Percentiles rank a stretch among this genome's conserved stretches.
Evolutionary conservation across 805 yeast genomes (phyloP).

Genomic region (Starmerella sp.): DNA sequence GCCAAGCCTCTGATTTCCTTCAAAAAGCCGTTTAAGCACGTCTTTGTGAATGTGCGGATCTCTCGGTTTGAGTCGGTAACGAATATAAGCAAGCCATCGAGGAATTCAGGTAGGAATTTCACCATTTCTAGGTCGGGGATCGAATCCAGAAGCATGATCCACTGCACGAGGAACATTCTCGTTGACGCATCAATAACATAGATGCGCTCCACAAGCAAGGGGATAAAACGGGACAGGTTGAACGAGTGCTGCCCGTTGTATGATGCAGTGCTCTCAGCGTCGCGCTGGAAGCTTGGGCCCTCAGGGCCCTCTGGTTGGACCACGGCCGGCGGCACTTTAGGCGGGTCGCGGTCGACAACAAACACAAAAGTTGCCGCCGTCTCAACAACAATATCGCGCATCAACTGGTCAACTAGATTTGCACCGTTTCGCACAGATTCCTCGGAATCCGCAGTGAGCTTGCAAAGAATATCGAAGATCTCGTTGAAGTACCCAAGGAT

Average conservation of each 20-base stretch:
- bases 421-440: slow-evolving; percentile 91
- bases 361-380: slow-evolving; percentile 82
- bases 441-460: slow-evolving; percentile 81
- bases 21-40: slow-evolving; percentile 59
- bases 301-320: slow-evolving; percentile 26
- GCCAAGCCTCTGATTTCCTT: slow-evolving; percentile 72
- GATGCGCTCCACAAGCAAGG: slow-evolving; percentile 80
- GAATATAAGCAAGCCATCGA: slow-evolving; percentile 72
- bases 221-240: slow-evolving; percentile 76
- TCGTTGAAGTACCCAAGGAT: slow-evolving; percentile 85
- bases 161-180: slow-evolving; percentile 78
- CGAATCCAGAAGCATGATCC: slow-evolving; percentile 86
- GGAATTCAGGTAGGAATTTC: slow-evolving; percentile 75
- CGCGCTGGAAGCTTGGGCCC: slow-evolving; percentile 12
- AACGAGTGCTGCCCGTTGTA: slow-evolving; percentile 36
- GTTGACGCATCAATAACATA: slow-evolving; percentile 89
- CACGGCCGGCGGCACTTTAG: slow-evolving; percentile 46
- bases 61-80: slow-evolving; percentile 76
- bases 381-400: slow-evolving; percentile 91
- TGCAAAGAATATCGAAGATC: slow-evolving; percentile 83
- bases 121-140: slow-evolving; percentile 85
- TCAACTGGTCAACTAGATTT: slow-evolving; percentile 74
- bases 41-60: slow-evolving; percentile 74
- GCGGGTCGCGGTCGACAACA: slow-evolving; percentile 40
- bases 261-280: neutral